Base-by-base conservation (phyloP, 192 early-diverging fungal genomes). In the Glomus cerebriforme region DNA sequence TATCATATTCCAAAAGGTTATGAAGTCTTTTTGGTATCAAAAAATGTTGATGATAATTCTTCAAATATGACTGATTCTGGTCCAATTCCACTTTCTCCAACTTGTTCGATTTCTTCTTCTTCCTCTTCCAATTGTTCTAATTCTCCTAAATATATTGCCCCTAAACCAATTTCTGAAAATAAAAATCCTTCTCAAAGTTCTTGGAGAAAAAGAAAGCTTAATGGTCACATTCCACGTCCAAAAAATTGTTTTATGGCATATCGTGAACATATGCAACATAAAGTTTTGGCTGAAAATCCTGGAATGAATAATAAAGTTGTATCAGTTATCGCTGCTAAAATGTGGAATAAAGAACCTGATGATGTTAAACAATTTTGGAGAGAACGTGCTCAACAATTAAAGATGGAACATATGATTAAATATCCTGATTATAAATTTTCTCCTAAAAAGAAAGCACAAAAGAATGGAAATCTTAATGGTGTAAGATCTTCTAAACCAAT, bases 251-350 rank as follows among this genome's bases (percentile, higher is more conserved):
- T 85, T 31, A 37, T 85, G 12, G 79, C 83, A n/a, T 85, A 82
- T 39, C 82, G 84, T 32, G 83, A 73, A 60, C 86, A 91, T n/a
- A 86, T 92, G 60, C 83, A 89, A 73, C 87, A 84, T 17, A 77
- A 83, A 13, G 35, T 76, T 15, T 75, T 79, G 1, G 39, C 58
- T 29, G 26, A 68, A 13, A 78, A 69, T 31, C 59, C 70, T 17
- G 80, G 81, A 9, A 22, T 83, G 31, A 79, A 80, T 54, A 82
- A 82, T 12, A 73, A 82, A 10, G 22, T 69, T 5, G 76, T 83
- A 3, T 85, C 84, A 0, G 26, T 79, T 15, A 80, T 79, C 17
- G 45, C 81, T 1, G 84, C 82, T 45, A 1, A 59, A 24, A 65
- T 43, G 13, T 85, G 84, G 84, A 82, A 75, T 29, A 35, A 68